phyloP scores from a whole-genome alignment of 805 yeast genomes.

The Wickerhamiella kazuoi region DNA sequence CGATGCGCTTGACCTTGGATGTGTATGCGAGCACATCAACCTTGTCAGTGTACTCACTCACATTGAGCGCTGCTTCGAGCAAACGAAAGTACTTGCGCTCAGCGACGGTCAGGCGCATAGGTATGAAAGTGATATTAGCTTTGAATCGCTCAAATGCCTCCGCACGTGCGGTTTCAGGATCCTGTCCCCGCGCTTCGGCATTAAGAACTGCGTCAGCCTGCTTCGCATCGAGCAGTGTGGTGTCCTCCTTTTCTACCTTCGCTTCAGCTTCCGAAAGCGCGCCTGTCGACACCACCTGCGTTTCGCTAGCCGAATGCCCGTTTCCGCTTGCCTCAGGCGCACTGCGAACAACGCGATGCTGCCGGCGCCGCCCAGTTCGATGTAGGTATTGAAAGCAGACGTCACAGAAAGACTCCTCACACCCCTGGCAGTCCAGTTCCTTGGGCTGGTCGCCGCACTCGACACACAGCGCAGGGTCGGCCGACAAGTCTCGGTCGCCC shows the following conservation, averaged over 20 bases:
- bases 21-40: constrained; percentile 53
- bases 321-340: too few species aligned
- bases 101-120: constrained; percentile 46
- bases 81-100: constrained; percentile 53
- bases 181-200: constrained; percentile 5
- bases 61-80: constrained; percentile 60
- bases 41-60: constrained; percentile 62
- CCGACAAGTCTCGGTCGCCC: too few species aligned
- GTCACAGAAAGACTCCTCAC: constrained; percentile 51
- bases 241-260: constrained; percentile 6
- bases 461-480: constrained; percentile 30
- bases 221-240: constrained; percentile 1
- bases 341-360: constrained; percentile 14
- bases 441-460: constrained; percentile 62
- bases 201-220: neutral
- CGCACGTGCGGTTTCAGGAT: too few species aligned
- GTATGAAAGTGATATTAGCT: constrained; percentile 37
- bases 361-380: constrained; percentile 34
- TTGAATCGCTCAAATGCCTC: constrained; percentile 11
- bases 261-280: constrained; percentile 3
- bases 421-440: constrained; percentile 41
- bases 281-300: constrained; percentile 7
- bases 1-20: constrained; percentile 53
- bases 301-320: constrained; percentile 4
- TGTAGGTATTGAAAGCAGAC: constrained; percentile 56